Evolutionary conservation across 2,329 filamentous ascomycete species (phyloP).

Genomic region (Byssothecium circinans): DNA sequence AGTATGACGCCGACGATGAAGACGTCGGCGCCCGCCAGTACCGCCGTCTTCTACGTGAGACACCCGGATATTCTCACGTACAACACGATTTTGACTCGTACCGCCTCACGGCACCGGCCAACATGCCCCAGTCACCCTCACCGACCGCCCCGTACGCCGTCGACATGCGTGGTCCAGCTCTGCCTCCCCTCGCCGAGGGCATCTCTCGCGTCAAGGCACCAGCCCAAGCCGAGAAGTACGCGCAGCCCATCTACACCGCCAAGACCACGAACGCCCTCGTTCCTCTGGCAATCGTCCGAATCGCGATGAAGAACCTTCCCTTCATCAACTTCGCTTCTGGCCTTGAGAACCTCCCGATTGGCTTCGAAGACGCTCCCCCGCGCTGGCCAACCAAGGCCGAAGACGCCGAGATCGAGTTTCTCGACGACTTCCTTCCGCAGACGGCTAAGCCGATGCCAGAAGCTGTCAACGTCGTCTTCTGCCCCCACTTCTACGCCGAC

Average conservation of each 20-base stretch:
- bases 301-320: constrained; percentile 23
- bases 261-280: constrained; percentile 20
- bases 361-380: constrained; percentile 6
- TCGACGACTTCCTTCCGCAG: constrained; percentile 4
- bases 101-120: neutral
- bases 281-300: constrained; percentile 22
- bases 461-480: constrained; percentile 10
- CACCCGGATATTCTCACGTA: neutral
- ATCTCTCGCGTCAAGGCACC: neutral
- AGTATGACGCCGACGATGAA: neutral
- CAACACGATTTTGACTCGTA: neutral
- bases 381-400: neutral
- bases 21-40: neutral
- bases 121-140: no score
- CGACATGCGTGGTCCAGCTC: no score
- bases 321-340: constrained; percentile 20
- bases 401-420: neutral
- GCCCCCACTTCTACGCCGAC: constrained; percentile 21
- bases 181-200: neutral
- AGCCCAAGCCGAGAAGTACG: neutral
- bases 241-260: constrained; percentile 18
- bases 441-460: neutral
- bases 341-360: constrained; percentile 22
- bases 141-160: no score
- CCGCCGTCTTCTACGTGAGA: neutral